Evolutionary conservation across 73 alveolate species (phyloP), one percentile per base, ranked within the genome.

Genomic region (Effrenium voratum): DNA sequence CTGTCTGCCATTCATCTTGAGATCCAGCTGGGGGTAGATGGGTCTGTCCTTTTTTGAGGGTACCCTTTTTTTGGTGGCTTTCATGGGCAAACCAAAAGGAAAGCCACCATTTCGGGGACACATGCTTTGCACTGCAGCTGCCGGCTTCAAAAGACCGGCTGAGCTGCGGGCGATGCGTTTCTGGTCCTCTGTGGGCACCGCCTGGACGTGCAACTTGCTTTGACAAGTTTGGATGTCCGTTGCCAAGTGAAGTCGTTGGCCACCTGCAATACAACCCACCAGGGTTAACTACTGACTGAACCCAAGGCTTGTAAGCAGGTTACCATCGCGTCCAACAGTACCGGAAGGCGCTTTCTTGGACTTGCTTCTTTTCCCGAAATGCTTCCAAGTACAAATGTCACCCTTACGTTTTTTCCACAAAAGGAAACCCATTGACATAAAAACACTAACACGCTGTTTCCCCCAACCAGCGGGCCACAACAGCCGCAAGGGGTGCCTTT

Each of bases 181-280:
- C 50, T 87, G 95, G 30, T 76, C 95, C 50, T 87, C 95, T 41
- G 77, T 87, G 1, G 95, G 95, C 77, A 87, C 95, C 28, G 95
- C 95, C 95, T 87, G 85, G 40, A 10, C 75, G 52, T 32, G 24
- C 45, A 38, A 47, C 38, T 2, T 24, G 30, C 75, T 12, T 22
- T 0, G 13, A 16, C n/a, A n/a, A n/a, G n/a, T n/a, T n/a, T n/a
- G n/a, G n/a, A n/a, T n/a, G n/a, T n/a, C n/a, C n/a, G n/a, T n/a
- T n/a, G n/a, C n/a, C n/a, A n/a, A n/a, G n/a, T n/a, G n/a, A n/a
- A n/a, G n/a, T n/a, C n/a, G n/a, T n/a, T n/a, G n/a, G n/a, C n/a
- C n/a, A n/a, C n/a, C n/a, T n/a, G 59, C 87, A 76, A 70, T 49
- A 72, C 50, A 15, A 73, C 52, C 32, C 3, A 32, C 34, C 83